Conservation (phyloP, 1,284 basidiomycete genomes). For the Uromyces viciae-fabae region DNA sequence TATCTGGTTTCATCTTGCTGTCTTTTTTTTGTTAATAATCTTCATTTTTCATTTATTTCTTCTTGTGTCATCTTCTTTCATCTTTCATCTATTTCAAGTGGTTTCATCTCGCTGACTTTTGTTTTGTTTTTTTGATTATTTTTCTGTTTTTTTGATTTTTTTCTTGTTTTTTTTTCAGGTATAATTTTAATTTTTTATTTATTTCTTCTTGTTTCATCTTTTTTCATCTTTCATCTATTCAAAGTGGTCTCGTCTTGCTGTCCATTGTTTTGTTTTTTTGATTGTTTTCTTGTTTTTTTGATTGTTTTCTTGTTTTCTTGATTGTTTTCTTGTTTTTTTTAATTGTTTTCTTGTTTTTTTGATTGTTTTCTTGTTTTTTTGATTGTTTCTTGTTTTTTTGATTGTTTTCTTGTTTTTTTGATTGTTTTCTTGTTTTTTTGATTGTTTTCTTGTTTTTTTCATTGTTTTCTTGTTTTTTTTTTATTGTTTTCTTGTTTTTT, state of each 20-base stretch:
- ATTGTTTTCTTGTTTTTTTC: neutral
- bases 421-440: neutral
- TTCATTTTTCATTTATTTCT: neutral
- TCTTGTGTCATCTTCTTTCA: neutral
- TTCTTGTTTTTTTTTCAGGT: neutral
- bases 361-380: neutral
- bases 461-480: neutral
- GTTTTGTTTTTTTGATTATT: neutral
- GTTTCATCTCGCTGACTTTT: neutral
- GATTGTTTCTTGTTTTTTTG: neutral
- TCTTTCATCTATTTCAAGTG: neutral
- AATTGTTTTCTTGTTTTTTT: neutral
- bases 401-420: neutral
- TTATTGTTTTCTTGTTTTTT: neutral
- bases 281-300: neutral
- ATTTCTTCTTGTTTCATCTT: neutral
- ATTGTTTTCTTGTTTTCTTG: neutral
- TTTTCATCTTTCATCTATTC: neutral
- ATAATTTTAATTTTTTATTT: slow-evolving; percentile 5
- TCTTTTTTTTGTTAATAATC: neutral
- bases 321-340: neutral
- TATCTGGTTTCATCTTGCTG: neutral
- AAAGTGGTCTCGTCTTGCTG: neutral
- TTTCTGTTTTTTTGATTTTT: neutral
- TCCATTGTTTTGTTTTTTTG: neutral